Evolutionary conservation across 352 stramenopile genomes (phyloP), one percentile per base, ranked within the genome.

Genomic region (Pythium monospermum): DNA sequence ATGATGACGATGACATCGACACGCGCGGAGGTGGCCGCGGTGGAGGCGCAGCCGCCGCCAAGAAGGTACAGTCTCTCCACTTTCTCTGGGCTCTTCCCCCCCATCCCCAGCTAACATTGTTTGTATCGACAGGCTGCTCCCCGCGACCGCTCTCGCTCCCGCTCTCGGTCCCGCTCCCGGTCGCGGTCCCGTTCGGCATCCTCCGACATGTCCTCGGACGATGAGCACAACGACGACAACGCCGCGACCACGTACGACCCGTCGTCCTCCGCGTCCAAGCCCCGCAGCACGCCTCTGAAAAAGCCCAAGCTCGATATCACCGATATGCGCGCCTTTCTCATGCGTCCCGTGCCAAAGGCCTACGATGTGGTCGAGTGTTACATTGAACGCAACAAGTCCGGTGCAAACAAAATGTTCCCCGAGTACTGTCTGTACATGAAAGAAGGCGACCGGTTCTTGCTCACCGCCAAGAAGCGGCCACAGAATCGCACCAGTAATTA

Each of bases 401-500:
- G 89, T 3, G 82, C 90, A 18, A 96, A 97, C 72, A 96, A 95
- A 45, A 87, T 98, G 66, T 98, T 96, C 65, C 87, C 87, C 1
- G 85, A 96, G 64, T 96, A 96, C 66, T 89, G 71, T 31, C 61
- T 96, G 49, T 95, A 94, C 67, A 85, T 95, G 77, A 91, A 97
- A 63, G 91, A 98, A 25, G 92, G 87, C 8, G 89, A 98, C 53
- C 85, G 83, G 16, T 99, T 99, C 70, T 63, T 99, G n/a, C 84
- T 99, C 57, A 96, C 89, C 15, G 91, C 84, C 33, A 98, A 98
- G 72, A 98, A 98, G 62, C 77, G 94, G 12, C 75, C 85, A 7
- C 98, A 98, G 59, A 98, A 98, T 66, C 94, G 91, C 61, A 98
- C 95, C 23, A 97, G 86, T 54, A 99, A 99, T 63, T 99, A 98